Percentiles rank a stretch among this genome's conserved stretches.
Evolutionary conservation across 352 stramenopile species (phyloP).

Genomic region (Blastocystis sp.): DNA sequence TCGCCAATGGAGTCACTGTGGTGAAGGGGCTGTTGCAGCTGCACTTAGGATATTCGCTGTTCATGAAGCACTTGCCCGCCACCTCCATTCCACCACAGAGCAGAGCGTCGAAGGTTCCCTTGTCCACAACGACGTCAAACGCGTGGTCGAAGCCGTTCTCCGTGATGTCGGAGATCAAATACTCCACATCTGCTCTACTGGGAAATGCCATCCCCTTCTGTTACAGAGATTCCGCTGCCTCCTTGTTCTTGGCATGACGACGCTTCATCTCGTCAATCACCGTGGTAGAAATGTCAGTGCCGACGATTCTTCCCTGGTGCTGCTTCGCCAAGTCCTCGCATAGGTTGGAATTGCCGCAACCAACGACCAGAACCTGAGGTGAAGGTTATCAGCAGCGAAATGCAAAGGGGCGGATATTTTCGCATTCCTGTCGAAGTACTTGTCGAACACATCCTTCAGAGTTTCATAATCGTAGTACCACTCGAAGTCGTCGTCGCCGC

Average conservation of each 20-base stretch:
- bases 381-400: neutral
- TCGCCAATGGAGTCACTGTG: constrained; percentile 15
- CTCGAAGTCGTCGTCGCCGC: constrained; percentile 53
- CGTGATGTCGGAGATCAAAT: constrained; percentile 42
- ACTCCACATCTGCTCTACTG: constrained; percentile 47
- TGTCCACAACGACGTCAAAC: constrained; percentile 59
- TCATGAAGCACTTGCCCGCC: constrained; percentile 30
- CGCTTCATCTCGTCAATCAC: constrained; percentile 61
- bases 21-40: neutral
- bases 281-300: constrained; percentile 66
- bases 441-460: constrained; percentile 39
- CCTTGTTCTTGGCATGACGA: constrained; percentile 12
- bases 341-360: constrained; percentile 58
- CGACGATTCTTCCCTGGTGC: constrained; percentile 52
- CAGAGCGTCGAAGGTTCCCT: constrained; percentile 60
- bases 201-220: neutral
- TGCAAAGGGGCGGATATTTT: constrained; percentile 38
- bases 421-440: constrained; percentile 35
- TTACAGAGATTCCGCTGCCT: neutral
- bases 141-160: constrained; percentile 24
- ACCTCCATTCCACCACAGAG: constrained; percentile 56
- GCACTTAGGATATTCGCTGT: constrained; percentile 42
- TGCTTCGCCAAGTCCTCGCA: constrained; percentile 62
- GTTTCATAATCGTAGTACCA: constrained; percentile 69
- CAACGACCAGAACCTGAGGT: constrained; percentile 50